Evolutionary conservation across 78 protist species (phyloP).

Genomic region (Dictyostelium discoideum): dicty_2.7 NC_007090.3:3762501-3763000

Average conservation of each 20-base stretch:
- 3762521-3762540: conserved; percentile 92
- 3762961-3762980: not conserved
- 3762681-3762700: not conserved
- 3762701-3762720: not conserved
- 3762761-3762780: too few relatives aligned
- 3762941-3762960: not conserved
- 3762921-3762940: not conserved
- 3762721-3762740: conserved; percentile 3
- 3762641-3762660: conserved; percentile 76
- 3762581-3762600: conserved; percentile 92
- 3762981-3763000: not conserved
- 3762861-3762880: not conserved
- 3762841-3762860: not conserved
- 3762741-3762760: not conserved
- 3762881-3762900: not conserved
- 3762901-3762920: not conserved
- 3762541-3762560: conserved; percentile 93
- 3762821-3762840: not conserved
- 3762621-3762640: conserved; percentile 83
- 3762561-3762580: conserved; percentile 92
- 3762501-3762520: conserved; percentile 88
- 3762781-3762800: too few relatives aligned
- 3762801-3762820: not conserved
- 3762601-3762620: conserved; percentile 89
- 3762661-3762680: not conserved